A percentile compares a stretch with the other conserved stretches of the same genome.
phyloP scores from a whole-genome alignment of 192 early-diverging fungal genomes.

The Backusella psychrophila region DNA sequence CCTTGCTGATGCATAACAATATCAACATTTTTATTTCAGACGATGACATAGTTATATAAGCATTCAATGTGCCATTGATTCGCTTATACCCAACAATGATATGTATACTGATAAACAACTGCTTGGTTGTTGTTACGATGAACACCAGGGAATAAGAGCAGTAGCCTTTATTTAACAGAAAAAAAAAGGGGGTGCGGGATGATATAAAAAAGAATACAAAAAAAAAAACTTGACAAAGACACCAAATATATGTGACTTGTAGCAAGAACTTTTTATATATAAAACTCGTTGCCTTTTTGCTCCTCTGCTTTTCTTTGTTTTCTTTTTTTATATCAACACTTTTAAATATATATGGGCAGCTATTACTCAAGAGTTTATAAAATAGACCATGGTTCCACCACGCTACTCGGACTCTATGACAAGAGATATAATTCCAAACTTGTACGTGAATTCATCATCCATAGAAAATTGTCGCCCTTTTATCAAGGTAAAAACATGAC shows the following conservation, averaged over 20 bases:
- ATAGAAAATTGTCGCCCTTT: constrained; percentile 1
- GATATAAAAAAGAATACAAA: too few species aligned
- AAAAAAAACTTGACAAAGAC: background rate
- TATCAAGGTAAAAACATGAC: background rate
- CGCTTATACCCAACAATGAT: too few species aligned
- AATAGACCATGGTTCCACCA: background rate
- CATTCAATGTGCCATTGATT: too few species aligned
- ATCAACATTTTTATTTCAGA: too few species aligned
- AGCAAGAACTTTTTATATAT: background rate
- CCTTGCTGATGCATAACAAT: too few species aligned
- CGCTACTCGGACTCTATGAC: background rate
- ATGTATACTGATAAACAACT: too few species aligned
- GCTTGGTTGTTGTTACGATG: too few species aligned
- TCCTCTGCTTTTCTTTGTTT: background rate
- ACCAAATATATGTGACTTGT: background rate
- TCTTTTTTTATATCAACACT: background rate
- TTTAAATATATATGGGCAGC: background rate
- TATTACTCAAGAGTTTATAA: background rate
- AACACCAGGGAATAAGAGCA: too few species aligned
- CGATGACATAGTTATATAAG: too few species aligned
- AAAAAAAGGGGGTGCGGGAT: too few species aligned
- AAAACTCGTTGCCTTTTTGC: background rate
- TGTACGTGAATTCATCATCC: background rate
- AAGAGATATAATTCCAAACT: background rate
- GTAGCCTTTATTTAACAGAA: too few species aligned